Conservation (phyloP, 78 protist genomes). For the Speleostelium caveatum region DNA sequence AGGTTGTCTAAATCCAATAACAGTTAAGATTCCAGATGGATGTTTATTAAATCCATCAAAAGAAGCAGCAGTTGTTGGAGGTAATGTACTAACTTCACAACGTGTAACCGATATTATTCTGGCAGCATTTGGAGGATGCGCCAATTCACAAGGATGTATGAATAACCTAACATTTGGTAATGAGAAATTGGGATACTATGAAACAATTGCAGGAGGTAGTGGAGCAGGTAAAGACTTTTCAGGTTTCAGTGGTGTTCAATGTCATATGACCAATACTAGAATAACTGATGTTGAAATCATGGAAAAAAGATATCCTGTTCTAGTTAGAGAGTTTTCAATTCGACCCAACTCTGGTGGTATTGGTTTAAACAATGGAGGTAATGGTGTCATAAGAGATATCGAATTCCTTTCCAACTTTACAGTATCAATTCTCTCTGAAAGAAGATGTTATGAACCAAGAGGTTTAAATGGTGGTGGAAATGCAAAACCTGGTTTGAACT, state of each 20-base stretch:
- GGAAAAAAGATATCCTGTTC: slow-evolving; percentile 94
- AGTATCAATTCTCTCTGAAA: slow-evolving; percentile 85
- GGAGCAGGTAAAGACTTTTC: slow-evolving; percentile 95
- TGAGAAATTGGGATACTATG: slow-evolving; percentile 93
- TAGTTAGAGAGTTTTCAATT: slow-evolving; percentile 83
- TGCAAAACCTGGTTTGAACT: slow-evolving; percentile 90
- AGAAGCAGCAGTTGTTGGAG: slow-evolving; percentile 96
- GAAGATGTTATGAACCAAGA: slow-evolving; percentile 81
- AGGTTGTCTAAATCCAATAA: slow-evolving; percentile 91
- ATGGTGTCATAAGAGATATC: slow-evolving; percentile 93
- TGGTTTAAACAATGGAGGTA: slow-evolving; percentile 92
- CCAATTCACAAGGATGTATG: slow-evolving; percentile 94
- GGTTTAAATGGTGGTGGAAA: slow-evolving; percentile 91
- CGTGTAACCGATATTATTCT: slow-evolving; percentile 94
- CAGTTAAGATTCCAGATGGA: slow-evolving; percentile 76
- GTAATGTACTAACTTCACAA: slow-evolving; percentile 96
- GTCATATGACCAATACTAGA: slow-evolving; percentile 98
- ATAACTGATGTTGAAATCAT: slow-evolving; percentile 96
- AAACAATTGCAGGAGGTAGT: slow-evolving; percentile 97
- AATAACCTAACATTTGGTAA: slow-evolving; percentile 98
- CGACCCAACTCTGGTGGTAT: slow-evolving; percentile 94
- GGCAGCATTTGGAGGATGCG: slow-evolving; percentile 88
- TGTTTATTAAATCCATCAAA: slow-evolving; percentile 85
- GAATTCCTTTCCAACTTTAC: slow-evolving; percentile 77
- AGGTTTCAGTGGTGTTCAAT: slow-evolving; percentile 95